Conservation (phyloP, 176 grass and related monocot species). For the Areca catechu region DNA sequence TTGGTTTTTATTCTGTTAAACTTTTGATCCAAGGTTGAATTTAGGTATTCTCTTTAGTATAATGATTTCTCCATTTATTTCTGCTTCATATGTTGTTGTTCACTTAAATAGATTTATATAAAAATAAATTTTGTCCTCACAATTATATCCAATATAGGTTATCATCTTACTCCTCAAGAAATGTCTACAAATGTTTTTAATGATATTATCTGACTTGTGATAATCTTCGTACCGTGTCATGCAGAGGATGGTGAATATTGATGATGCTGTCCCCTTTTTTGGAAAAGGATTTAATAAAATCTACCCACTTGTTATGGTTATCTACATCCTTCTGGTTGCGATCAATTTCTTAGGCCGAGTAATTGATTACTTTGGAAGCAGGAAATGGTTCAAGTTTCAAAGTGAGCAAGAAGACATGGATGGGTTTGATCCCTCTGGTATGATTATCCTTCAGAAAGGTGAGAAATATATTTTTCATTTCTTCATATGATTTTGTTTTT, state of each 20-base stretch:
- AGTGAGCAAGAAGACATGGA: conserved; percentile 72
- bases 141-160: too few species aligned
- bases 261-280: conserved; percentile 98
- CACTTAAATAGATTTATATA: too few species aligned
- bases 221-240: background rate
- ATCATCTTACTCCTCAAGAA: too few species aligned
- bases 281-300: conserved; percentile 99
- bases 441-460: conserved; percentile 99
- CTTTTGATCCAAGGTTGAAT: too few species aligned
- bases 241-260: conserved; percentile 99
- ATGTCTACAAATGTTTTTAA: too few species aligned
- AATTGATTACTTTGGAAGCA: conserved; percentile 87
- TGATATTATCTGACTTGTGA: too few species aligned
- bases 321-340: conserved; percentile 90
- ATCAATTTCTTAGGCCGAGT: conserved; percentile 89
- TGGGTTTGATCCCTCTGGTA: conserved; percentile 86
- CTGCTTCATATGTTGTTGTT: too few species aligned
- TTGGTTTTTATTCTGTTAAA: too few species aligned
- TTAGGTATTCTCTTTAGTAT: too few species aligned
- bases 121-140: too few species aligned
- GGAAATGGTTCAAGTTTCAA: conserved; percentile 92
- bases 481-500: too few species aligned
- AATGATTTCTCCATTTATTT: too few species aligned
- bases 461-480: conserved; percentile 1
- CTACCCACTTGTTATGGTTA: conserved; percentile 96